Conservation (phyloP, 495 filamentous ascomycete genomes). For the Trichocladium uniseriatum region DNA sequence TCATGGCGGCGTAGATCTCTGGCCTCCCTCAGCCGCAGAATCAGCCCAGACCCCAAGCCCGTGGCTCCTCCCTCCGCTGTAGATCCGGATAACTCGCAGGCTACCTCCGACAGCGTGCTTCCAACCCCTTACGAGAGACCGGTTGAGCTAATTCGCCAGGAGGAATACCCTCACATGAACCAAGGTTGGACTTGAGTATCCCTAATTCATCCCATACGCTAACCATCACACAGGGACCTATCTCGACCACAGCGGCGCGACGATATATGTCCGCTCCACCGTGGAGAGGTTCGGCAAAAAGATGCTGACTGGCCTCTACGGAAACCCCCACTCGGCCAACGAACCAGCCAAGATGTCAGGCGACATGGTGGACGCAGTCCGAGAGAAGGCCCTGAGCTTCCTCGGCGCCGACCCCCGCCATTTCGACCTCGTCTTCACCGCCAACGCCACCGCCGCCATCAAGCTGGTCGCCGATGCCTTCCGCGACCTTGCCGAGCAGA, state of each 20-base stretch:
- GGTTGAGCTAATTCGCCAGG: conserved; percentile 34
- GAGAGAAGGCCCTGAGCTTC: conserved; percentile 60
- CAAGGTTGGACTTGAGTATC: conserved; percentile 23
- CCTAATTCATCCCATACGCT: neutral
- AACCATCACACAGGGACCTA: conserved; percentile 38
- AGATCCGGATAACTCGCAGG: neutral
- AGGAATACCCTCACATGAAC: conserved; percentile 42
- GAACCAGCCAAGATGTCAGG: conserved; percentile 53
- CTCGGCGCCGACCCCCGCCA: conserved; percentile 75
- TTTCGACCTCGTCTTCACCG: conserved; percentile 84
- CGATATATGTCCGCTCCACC: conserved; percentile 57
- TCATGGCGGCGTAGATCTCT: conserved; percentile 6
- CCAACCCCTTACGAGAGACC: conserved; percentile 23
- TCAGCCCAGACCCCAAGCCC: neutral
- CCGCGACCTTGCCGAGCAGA: conserved; percentile 43
- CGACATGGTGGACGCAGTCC: conserved; percentile 48
- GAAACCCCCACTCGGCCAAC: conserved; percentile 69
- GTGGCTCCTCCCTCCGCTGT: neutral
- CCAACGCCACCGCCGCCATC: conserved; percentile 84
- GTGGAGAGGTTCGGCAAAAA: conserved; percentile 49
- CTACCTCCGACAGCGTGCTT: neutral
- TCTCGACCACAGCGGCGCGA: conserved; percentile 70
- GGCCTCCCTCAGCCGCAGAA: conserved; percentile 12
- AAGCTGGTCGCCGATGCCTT: conserved; percentile 68
- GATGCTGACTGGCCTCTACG: conserved; percentile 51